These are phyloP conservation scores for Alloteropsis semialata DNA, from an alignment of 176 grass and related monocot genomes.

Conservation along the genomic window DNA sequence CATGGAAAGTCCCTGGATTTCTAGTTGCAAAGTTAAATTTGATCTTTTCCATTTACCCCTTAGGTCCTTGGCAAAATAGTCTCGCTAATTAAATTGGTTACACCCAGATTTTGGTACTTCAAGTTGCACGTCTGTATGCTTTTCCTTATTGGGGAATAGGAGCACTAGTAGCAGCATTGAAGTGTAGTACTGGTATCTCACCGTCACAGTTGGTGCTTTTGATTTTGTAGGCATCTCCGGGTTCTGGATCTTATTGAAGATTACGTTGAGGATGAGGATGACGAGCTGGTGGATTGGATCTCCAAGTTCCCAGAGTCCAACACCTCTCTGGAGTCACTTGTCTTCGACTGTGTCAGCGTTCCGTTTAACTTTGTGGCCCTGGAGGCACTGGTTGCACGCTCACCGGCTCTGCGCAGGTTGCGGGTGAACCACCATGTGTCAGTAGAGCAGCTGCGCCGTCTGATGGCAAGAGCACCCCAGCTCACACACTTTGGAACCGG, in stretches of 20 bases:
- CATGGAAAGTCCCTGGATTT: background rate
- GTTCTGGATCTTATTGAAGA: constrained; percentile 90
- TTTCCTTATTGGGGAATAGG: background rate
- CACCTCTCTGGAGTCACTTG: constrained; percentile 62
- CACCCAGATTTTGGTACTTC: background rate
- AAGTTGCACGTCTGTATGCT: background rate
- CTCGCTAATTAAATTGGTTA: constrained; percentile 8
- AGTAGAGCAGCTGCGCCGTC: constrained; percentile 61
- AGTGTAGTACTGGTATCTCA: constrained; percentile 1
- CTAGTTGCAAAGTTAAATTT: background rate
- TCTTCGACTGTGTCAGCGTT: constrained; percentile 57
- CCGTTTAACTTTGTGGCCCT: constrained; percentile 82
- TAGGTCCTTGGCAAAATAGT: background rate
- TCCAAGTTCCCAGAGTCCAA: constrained; percentile 76
- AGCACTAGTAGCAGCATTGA: background rate
- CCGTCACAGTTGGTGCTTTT: background rate
- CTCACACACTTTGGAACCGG: constrained; percentile 85
- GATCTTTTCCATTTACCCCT: background rate
- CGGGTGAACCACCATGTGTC: constrained; percentile 79
- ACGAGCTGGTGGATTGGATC: constrained; percentile 77
- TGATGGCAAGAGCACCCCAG: constrained; percentile 76
- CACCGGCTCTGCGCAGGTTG: constrained; percentile 39
- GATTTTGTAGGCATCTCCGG: constrained; percentile 57
- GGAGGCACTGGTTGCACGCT: constrained; percentile 74
- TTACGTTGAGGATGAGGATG: constrained; percentile 68